These are phyloP conservation scores for Thelonectria olida DNA, from an alignment of 2,329 filamentous ascomycete genomes.

Conservation along the genomic window DNA sequence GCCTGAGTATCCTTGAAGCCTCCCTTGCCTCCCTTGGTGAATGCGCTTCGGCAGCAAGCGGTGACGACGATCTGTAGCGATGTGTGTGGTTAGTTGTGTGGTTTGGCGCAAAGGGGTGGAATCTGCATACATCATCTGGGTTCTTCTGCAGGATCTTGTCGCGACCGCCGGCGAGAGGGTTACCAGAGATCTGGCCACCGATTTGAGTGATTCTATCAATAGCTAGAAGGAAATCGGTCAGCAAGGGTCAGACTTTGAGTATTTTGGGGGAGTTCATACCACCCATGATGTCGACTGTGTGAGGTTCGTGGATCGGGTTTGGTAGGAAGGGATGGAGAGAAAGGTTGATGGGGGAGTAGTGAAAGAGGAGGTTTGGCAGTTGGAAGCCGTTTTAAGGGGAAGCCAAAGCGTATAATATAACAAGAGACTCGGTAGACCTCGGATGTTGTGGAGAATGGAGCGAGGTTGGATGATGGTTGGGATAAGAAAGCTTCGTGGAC, in stretches of 20 bases:
- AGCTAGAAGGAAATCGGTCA: constrained; percentile 48
- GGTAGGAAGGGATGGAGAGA: background rate
- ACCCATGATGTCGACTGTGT: constrained; percentile 45
- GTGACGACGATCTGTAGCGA: constrained; percentile 84
- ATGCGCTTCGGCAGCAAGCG: constrained; percentile 86
- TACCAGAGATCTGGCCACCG: constrained; percentile 70
- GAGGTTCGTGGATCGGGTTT: background rate
- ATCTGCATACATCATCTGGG: constrained; percentile 68
- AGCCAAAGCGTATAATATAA: constrained; percentile 29
- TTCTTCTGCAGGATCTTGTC: constrained; percentile 71
- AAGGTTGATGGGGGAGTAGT: constrained; percentile 1
- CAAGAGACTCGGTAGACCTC: constrained; percentile 35
- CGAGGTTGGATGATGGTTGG: constrained; percentile 24
- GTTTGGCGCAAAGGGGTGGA: background rate
- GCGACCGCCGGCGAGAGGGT: constrained; percentile 61
- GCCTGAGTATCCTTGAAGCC: constrained; percentile 94
- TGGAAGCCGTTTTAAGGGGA: background rate
- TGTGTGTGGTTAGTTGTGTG: constrained; percentile 34
- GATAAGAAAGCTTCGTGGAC: constrained; percentile 26
- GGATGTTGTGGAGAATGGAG: constrained; percentile 35
- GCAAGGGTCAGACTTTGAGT: background rate
- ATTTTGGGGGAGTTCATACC: constrained; percentile 39
- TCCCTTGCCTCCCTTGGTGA: constrained; percentile 93
- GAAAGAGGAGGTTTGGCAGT: constrained; percentile 2
- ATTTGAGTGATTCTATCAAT: constrained; percentile 68